Percentiles rank a stretch among this genome's conserved stretches.
Evolutionary conservation across 805 yeast genomes (phyloP).

Genomic region (Starmerella floricola): DNA sequence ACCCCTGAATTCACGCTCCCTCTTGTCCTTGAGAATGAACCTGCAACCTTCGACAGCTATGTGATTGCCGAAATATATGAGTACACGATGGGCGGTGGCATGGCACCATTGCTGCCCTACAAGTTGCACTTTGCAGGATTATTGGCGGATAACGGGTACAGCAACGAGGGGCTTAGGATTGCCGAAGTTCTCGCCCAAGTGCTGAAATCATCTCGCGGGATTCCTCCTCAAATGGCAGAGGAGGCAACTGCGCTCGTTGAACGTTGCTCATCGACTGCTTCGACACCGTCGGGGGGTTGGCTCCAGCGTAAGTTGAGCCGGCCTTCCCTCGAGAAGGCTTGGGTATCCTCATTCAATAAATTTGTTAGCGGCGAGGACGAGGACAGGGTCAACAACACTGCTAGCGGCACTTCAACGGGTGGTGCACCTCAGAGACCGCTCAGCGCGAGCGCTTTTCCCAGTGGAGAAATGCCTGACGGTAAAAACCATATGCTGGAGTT

Average conservation of each 20-base stretch:
- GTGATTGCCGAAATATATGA: conserved; percentile 64
- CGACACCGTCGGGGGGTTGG: conserved; percentile 45
- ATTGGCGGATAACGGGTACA: conserved; percentile 55
- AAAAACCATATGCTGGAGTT: background rate
- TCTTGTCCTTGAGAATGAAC: conserved; percentile 22
- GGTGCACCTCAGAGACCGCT: background rate
- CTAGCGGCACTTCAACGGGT: background rate
- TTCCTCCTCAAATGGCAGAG: conserved; percentile 33
- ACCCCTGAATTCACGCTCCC: conserved; percentile 18
- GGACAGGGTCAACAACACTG: no score
- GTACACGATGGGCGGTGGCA: conserved; percentile 30
- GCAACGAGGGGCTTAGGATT: conserved; percentile 39
- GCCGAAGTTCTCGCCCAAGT: conserved; percentile 22
- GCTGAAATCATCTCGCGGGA: conserved; percentile 9
- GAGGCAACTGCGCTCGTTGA: conserved; percentile 31
- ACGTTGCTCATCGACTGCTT: conserved; percentile 23
- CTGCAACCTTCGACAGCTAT: conserved; percentile 31
- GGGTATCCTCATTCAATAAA: conserved; percentile 73
- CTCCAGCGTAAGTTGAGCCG: conserved; percentile 43
- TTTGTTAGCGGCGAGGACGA: conserved; percentile 79
- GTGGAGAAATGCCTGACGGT: background rate
- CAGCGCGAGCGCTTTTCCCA: background rate
- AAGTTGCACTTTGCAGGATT: conserved; percentile 57
- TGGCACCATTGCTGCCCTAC: conserved; percentile 41
- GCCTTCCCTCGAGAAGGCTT: conserved; percentile 55